Evolutionary conservation across 352 stramenopile genomes (phyloP), one percentile per base, ranked within the genome.

Genomic region (Phytophthora capsici): DNA sequence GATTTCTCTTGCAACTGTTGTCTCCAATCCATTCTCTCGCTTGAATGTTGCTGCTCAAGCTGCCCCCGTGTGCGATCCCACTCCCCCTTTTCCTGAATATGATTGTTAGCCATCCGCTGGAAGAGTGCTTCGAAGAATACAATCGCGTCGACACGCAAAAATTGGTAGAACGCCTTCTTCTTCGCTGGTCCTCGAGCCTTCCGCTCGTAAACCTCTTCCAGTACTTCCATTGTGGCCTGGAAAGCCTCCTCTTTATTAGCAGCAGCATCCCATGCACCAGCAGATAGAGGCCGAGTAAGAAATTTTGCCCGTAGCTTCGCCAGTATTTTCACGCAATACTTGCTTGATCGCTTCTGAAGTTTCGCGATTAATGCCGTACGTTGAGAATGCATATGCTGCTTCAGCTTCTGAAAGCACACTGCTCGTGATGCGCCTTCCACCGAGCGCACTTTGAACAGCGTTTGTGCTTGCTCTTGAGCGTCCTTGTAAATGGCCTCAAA

Each of bases 401-500:
- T 93, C 14, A 94, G 81, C 36, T 80, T 89, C 25, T 92, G 86
- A 57, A 93, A 94, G 63, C 83, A 90, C 23, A 54, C 45, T 3
- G 80, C 61, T 2, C 85, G 76, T 0, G 78, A 84, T 14, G 82
- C 44, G 1, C 86, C 83, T 67, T 95, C 84, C 17, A 93, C 80
- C 2, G 86, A 93, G 36, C 78, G 67, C 12, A 69, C 73, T 48
- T 93, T 92, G 47, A 90, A 95, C 6, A 90, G 34, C 16, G 57
- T 73, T 17, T 93, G 57, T 1, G 86, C 84, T 57, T 85, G 71
- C 28, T 95, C 86, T 50, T 93, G 83, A 0, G 86, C 83, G 19
- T 89, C 77, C 22, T 91, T 93, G 60, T 91, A 83, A 10, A 86
- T 66, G 8, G 78, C 74, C 30, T 94, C 84, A 62, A 93, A 94